Conservation (phyloP, 2,329 filamentous ascomycete genomes). For the Paecilomyces niveus region DNA sequence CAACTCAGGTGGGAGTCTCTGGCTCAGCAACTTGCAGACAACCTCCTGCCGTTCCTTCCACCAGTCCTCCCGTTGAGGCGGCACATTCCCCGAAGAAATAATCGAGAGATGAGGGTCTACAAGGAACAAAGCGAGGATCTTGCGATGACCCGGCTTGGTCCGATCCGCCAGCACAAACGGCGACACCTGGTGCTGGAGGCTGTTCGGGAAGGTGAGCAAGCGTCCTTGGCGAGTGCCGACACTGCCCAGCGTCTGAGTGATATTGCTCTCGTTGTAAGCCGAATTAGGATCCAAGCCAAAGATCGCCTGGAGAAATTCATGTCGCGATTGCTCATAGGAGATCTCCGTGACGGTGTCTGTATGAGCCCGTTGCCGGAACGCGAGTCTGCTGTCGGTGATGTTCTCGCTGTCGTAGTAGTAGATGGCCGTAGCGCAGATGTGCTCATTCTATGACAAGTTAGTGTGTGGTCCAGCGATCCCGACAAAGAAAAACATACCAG, state of each 20-base stretch:
- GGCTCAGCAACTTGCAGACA: background rate
- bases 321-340: slow-evolving; percentile 3
- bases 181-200: slow-evolving; percentile 15
- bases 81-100: slow-evolving; percentile 18
- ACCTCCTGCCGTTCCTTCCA: background rate
- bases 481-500: slow-evolving; percentile 12
- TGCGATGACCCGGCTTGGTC: slow-evolving; percentile 15
- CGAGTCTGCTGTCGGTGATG: slow-evolving; percentile 47
- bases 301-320: slow-evolving; percentile 2
- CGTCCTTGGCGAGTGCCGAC: slow-evolving; percentile 9
- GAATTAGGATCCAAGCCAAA: slow-evolving; percentile 4
- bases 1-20: slow-evolving; percentile 14
- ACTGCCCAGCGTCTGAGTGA: slow-evolving; percentile 7
- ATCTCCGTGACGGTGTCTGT: slow-evolving; percentile 4
- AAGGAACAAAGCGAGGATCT: slow-evolving; percentile 18
- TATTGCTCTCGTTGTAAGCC: background rate
- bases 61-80: slow-evolving; percentile 10
- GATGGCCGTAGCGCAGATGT: slow-evolving; percentile 55
- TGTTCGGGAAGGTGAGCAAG: slow-evolving; percentile 12
- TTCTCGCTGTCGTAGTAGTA: slow-evolving; percentile 61
- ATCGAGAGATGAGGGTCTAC: slow-evolving; percentile 15
- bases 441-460: slow-evolving; percentile 45
- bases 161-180: slow-evolving; percentile 13
- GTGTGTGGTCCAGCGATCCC: background rate
- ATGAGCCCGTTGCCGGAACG: slow-evolving; percentile 38